Conservation (phyloP, 2,329 filamentous ascomycete species). For the Venturia asperata region DNA sequence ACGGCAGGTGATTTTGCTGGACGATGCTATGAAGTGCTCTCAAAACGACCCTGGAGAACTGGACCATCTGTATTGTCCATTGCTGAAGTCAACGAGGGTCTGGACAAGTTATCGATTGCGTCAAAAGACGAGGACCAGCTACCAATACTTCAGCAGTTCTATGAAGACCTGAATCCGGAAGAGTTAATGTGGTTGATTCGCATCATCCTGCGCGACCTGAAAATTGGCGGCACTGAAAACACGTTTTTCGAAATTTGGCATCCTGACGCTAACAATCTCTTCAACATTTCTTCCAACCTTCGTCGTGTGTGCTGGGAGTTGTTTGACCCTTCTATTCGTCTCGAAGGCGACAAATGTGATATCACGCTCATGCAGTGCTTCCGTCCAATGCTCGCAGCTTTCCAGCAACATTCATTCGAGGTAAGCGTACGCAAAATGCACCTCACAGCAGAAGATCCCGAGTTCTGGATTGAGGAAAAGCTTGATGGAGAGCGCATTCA, state of each 20-base stretch:
- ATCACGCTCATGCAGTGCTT: constrained; percentile 89
- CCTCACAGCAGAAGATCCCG: constrained; percentile 58
- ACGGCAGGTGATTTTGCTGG: constrained; percentile 89
- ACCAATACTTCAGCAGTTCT: constrained; percentile 75
- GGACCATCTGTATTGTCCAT: constrained; percentile 74
- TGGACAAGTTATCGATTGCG: constrained; percentile 70
- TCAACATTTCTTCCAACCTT: constrained; percentile 85
- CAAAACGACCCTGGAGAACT: constrained; percentile 70
- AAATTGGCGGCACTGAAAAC: constrained; percentile 72
- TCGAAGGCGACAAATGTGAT: constrained; percentile 67
- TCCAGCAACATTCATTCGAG: constrained; percentile 75
- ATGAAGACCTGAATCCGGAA: constrained; percentile 83
- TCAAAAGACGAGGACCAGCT: constrained; percentile 78
- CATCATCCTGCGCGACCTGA: constrained; percentile 79
- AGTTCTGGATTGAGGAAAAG: constrained; percentile 98
- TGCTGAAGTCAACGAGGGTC: constrained; percentile 76
- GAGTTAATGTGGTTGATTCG: constrained; percentile 93
- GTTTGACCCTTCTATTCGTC: constrained; percentile 60
- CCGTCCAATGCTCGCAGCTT: constrained; percentile 89
- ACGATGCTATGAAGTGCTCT: constrained; percentile 77
- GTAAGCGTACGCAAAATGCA: constrained; percentile 67
- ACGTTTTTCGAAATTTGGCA: constrained; percentile 65
- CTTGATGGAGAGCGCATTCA: constrained; percentile 96
- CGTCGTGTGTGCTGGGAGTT: constrained; percentile 93
- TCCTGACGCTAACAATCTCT: constrained; percentile 50